A percentile compares a stretch with the other conserved stretches of the same genome.
Conservation (phyloP, 768 basidiomycete genomes). For the Ramaria sp. region DNA sequence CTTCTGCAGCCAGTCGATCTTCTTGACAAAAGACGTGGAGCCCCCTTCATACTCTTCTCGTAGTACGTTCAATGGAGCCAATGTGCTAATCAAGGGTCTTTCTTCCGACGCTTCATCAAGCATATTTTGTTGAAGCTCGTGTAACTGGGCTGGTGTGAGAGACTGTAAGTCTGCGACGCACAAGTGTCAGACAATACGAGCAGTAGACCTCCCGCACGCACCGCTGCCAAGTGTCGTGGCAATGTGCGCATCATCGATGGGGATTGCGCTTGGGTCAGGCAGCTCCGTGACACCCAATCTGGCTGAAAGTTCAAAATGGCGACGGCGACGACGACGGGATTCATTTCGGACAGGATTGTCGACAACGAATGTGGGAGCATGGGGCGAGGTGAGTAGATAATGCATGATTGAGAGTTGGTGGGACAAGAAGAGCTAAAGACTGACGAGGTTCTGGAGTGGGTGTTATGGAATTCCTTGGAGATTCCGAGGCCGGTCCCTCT, state of each 20-base stretch:
- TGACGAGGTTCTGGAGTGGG: constrained; percentile 9
- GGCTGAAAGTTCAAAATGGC: constrained; percentile 5
- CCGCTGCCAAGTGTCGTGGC: background rate
- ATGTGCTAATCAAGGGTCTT: constrained; percentile 43
- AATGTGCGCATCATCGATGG: background rate
- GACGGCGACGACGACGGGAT: constrained; percentile 7
- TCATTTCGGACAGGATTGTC: constrained; percentile 4
- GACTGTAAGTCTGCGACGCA: constrained; percentile 4
- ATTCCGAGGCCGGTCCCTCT: too few species aligned
- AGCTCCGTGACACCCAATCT: background rate
- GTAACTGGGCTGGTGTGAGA: constrained; percentile 4
- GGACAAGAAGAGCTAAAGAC: constrained; percentile 7
- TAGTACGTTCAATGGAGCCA: constrained; percentile 42
- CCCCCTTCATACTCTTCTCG: constrained; percentile 59
- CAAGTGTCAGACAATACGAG: background rate
- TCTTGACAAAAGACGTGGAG: constrained; percentile 47
- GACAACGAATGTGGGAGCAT: background rate
- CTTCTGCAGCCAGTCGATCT: constrained; percentile 59
- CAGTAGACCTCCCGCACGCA: background rate
- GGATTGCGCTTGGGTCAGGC: background rate
- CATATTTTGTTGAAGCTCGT: constrained; percentile 21
- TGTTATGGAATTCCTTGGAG: background rate
- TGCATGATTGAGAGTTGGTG: constrained; percentile 7
- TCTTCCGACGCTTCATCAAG: constrained; percentile 27
- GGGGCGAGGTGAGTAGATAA: constrained; percentile 6